phyloP scores from a whole-genome alignment of 306 rosid species.

The Arachis hypogaea region DNA sequence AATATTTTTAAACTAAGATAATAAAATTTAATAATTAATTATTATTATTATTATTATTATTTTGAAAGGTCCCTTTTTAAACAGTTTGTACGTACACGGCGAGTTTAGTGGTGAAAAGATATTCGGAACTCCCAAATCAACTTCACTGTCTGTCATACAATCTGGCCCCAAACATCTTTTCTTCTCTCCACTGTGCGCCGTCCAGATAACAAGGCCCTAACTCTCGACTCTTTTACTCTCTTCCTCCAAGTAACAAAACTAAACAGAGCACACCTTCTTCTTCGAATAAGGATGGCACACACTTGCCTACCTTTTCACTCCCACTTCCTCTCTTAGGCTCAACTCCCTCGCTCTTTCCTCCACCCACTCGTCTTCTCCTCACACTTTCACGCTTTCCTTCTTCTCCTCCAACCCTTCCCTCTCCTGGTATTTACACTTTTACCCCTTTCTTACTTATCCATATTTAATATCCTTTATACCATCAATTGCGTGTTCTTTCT shows the following conservation, averaged over 20 bases:
- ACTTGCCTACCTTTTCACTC: conserved; percentile 54
- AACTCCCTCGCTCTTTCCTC: conserved; percentile 54
- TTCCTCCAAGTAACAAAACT: no score
- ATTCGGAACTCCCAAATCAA: conserved; percentile 13
- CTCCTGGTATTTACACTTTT: conserved; percentile 53
- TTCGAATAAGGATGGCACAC: conserved; percentile 68
- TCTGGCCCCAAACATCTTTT: conserved; percentile 33
- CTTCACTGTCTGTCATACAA: conserved; percentile 28
- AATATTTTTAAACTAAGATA: no score
- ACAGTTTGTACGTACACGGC: no score
- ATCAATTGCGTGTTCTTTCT: no score
- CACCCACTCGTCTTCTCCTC: conserved; percentile 56
- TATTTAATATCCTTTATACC: background rate
- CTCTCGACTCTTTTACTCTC: no score
- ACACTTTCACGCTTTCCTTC: conserved; percentile 48
- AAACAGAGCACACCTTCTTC: background rate
- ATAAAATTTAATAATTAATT: no score
- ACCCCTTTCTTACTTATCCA: no score
- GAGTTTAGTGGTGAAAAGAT: background rate
- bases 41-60: no score
- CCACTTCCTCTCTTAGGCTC: conserved; percentile 75
- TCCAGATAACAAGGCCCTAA: background rate
- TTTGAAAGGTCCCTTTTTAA: background rate
- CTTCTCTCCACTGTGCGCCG: conserved; percentile 35
- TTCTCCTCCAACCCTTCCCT: conserved; percentile 45